Evolutionary conservation across 1,139 yeast genomes (phyloP), one percentile per base, ranked within the genome.

Genomic region (Candida tunisiensis): DNA sequence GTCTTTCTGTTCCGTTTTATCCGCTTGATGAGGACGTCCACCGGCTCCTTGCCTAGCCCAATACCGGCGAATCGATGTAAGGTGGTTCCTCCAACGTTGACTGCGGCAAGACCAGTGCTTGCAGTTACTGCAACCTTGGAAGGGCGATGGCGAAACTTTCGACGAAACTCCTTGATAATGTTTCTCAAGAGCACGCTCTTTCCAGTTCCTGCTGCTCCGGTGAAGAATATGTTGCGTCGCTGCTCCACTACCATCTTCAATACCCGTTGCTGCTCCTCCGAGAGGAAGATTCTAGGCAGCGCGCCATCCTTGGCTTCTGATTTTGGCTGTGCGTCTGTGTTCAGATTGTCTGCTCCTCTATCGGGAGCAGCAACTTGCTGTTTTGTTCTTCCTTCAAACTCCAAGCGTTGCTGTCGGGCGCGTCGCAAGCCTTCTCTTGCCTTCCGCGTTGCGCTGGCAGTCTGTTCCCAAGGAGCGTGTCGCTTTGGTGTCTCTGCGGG

Each of bases 121-220:
- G 95, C 95, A 2, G 93, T 77, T 3, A 83, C 70, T 0, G 88
- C 93, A 3, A 83, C 75, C 1, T 22, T 28, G 4, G 28, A 40
- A 6, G 25, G 21, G 14, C 31, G 66, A 3, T 44, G 45, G 1
- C 62, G 60, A 42, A 70, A 60, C 29, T 55, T 60, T 1, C 38
- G 31, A 33, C 59, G 61, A 31, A 88, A 53, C 0, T 65, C 59
- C 35, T 68, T 64, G 29, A 88, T 85, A 23, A 88, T 62, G 16
- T 74, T 65, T 33, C 74, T 62, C 27, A 91, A 55, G 12, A 79
- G 57, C 4, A 83, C 73, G 2, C 94, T 80, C 47, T 83, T 83
- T 42, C 96, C 96, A 1, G 95, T 83, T 42, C 95, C 96, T 0
- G 96, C 96, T 22, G 94, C 79, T 22, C 96, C 96, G 0, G 95